Evolutionary conservation across 2,329 filamentous ascomycete species (phyloP), one percentile per base, ranked within the genome.

Genomic region (Clonostachys solani): DNA sequence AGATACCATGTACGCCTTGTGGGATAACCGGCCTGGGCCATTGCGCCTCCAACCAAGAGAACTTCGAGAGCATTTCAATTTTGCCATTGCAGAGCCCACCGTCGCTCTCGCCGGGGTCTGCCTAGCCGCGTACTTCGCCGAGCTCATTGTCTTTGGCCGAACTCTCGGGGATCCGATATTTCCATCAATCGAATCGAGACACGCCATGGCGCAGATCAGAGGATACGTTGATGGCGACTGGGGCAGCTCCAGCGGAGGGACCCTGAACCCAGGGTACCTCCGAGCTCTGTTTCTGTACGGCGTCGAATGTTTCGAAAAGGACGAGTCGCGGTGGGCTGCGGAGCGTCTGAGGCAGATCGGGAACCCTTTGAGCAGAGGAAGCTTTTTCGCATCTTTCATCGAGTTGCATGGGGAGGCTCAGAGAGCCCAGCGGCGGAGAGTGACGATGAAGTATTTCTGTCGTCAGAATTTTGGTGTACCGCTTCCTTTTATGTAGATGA

Each of bases 71-170:
- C 45, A 52, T 15, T 46, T 57, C 16, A 49, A 49, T 8, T 44
- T 49, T 7, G 45, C 50, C 8, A 44, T 57, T 17, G 54, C 54
- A 7, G 47, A 48, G 4, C 41, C 42, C 5, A 35, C 56, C 43
- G 50, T 53, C 34, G 18, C 42, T 3, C 54, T 58, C 13, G 47
- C 54, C 13, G 48, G 50, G n/a, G 43, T 58, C 12, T 55, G 54
- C 23, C 46, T 44, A 10, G 50, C 53, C 2, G 56, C 54, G 19
- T 58, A 54, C 33, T 47, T 56, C 44, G 50, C 49, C 5, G 56
- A 58, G 41, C 47, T 56, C 33, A 46, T 58, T 6, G 56, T 55
- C 33, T 51, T 58, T 5, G 53, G 52, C 34, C 56, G 56, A 29
- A 45, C 56, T 9, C 40, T 58, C 2, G 52, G 56, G 23, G 56